A percentile compares a stretch with the other conserved stretches of the same genome.
Evolutionary conservation across 768 basidiomycete genomes (phyloP).

Genomic region (Sporobolomyces roseus): DNA sequence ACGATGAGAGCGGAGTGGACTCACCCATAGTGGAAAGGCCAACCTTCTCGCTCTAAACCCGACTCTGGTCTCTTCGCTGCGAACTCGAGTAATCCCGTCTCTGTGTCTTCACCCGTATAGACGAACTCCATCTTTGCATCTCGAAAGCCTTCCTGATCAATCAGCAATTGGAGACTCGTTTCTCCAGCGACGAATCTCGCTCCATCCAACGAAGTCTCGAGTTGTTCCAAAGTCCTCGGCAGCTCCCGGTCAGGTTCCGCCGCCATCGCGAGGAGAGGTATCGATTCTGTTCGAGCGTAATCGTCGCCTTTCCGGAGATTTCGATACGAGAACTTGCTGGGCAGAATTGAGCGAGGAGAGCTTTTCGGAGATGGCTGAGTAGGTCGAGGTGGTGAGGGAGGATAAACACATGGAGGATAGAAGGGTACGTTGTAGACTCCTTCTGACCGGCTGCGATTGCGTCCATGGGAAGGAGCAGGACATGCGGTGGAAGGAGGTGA

Average conservation of each 20-base stretch:
- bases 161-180: slow-evolving; percentile 6
- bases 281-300: neutral
- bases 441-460: slow-evolving; percentile 8
- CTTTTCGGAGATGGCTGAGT: neutral
- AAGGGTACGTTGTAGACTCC: slow-evolving; percentile 25
- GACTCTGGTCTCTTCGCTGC: slow-evolving; percentile 2
- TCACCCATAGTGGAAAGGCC: slow-evolving; percentile 25
- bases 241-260: too few relatives aligned
- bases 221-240: too few relatives aligned
- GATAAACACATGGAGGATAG: slow-evolving; percentile 19
- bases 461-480: neutral
- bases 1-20: neutral
- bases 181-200: neutral
- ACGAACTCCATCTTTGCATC: slow-evolving; percentile 17
- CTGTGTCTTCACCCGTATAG: slow-evolving; percentile 6
- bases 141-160: slow-evolving; percentile 26
- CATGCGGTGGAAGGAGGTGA: neutral
- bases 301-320: neutral
- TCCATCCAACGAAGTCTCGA: neutral
- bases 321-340: slow-evolving; percentile 12
- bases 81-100: slow-evolving; percentile 14
- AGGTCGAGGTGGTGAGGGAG: slow-evolving; percentile 10
- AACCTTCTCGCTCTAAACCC: slow-evolving; percentile 7
- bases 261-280: neutral
- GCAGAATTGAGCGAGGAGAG: neutral